Evolutionary conservation across 1,139 yeast species (phyloP).

Genomic region (Taphrina populina): DNA sequence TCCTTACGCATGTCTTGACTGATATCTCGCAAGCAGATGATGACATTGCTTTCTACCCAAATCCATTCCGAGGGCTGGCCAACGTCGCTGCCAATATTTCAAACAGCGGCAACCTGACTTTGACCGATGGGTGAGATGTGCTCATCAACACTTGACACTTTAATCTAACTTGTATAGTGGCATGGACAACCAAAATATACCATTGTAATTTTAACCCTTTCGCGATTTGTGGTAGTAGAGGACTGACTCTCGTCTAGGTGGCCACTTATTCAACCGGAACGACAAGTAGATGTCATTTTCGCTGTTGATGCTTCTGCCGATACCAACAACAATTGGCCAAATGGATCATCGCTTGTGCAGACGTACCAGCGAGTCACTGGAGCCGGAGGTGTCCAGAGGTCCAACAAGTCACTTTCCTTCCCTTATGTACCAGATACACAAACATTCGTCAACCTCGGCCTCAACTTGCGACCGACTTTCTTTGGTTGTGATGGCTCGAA

Average conservation of each 20-base stretch:
- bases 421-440: conserved; percentile 81
- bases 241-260: conserved; percentile 1
- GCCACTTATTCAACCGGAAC: conserved; percentile 68
- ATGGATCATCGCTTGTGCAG: conserved; percentile 63
- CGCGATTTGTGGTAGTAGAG: not conserved
- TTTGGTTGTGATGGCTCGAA: conserved; percentile 80
- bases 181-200: conserved; percentile 76
- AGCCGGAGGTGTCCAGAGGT: conserved; percentile 60
- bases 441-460: conserved; percentile 54
- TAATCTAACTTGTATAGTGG: conserved; percentile 66
- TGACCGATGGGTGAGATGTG: conserved; percentile 25
- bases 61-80: conserved; percentile 60
- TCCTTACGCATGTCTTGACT: conserved; percentile 44
- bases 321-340: conserved; percentile 66
- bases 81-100: conserved; percentile 21
- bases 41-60: conserved; percentile 75
- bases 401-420: conserved; percentile 65
- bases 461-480: conserved; percentile 67
- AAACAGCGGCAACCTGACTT: conserved; percentile 21
- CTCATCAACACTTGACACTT: conserved; percentile 47
- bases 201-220: conserved; percentile 47
- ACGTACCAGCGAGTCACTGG: conserved; percentile 57
- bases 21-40: conserved; percentile 46
- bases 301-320: conserved; percentile 89
- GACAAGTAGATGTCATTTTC: conserved; percentile 74